phyloP scores from a whole-genome alignment of 805 yeast species.

The Saccharomyces kudriavzevii region DNA sequence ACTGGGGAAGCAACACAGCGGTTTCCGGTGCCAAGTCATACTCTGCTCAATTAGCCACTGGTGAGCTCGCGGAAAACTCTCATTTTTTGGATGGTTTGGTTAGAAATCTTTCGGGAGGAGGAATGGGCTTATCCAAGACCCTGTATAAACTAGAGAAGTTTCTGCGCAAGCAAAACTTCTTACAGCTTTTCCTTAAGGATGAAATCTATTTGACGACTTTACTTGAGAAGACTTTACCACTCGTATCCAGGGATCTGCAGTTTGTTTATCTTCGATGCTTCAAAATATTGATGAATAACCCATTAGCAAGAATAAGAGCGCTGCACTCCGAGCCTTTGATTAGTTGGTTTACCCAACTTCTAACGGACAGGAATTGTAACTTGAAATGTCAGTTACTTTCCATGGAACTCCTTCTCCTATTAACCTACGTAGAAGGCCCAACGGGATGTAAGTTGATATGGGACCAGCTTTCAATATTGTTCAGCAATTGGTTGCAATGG shows the following conservation, averaged over 20 bases:
- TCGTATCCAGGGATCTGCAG: constrained; percentile 3
- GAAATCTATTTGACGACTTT: constrained; percentile 11
- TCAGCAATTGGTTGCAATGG: constrained; percentile 8
- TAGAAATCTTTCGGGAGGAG: not conserved
- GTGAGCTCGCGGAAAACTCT: constrained; percentile 1
- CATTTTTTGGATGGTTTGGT: not conserved
- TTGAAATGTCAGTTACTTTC: constrained; percentile 17
- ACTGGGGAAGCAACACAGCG: constrained; percentile 1
- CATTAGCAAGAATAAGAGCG: constrained; percentile 11
- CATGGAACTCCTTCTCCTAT: constrained; percentile 18
- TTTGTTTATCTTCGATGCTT: constrained; percentile 25
- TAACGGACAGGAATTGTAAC: constrained; percentile 7
- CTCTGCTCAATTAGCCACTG: not conserved
- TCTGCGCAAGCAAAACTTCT: constrained; percentile 17
- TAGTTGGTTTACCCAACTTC: constrained; percentile 11
- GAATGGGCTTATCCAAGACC: constrained; percentile 4
- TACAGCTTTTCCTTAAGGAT: constrained; percentile 10
- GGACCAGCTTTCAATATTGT: constrained; percentile 1
- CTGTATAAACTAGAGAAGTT: constrained; percentile 23
- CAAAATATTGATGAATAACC: constrained; percentile 19
- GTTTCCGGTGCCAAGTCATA: not conserved
- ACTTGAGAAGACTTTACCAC: constrained; percentile 1
- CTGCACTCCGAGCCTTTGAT: constrained; percentile 10
- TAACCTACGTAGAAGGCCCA: constrained; percentile 23
- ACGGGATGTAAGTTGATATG: constrained; percentile 20